Evolutionary conservation across 371 early-diverging fungal species (phyloP), one percentile per base, ranked within the genome.

Genomic region (Mucor ambiguus): DNA sequence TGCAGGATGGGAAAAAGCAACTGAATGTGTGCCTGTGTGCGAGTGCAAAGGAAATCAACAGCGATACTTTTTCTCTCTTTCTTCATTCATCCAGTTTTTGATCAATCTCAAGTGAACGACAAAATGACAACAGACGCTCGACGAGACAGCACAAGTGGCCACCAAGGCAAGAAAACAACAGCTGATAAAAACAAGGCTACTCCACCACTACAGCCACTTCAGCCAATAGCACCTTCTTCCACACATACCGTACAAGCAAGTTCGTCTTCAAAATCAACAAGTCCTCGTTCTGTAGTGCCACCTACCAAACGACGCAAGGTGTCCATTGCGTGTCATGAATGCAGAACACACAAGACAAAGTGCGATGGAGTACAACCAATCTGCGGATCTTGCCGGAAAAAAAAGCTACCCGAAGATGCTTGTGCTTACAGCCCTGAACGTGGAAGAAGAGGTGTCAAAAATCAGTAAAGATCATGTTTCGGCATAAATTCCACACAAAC

Each of bases 371-470:
- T 41, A 20, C 68, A 68, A 7, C 72, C 72, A 20, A 52, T 69
- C 9, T 72, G 72, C 44, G 72, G 72, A 52, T 58, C 72, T 22
- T 72, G 72, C 37, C n/a, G 46, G 54, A 72, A 72, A 58, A 72
- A 68, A 55, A 68, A 68, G 44, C 64, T 59, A 35, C 60, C 64
- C 11, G 69, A 64, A 54, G 61, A 58, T 4, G 35, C 60, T 9
- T 72, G 72, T 33, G 65, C 64, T 18, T 72, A 68, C 58, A 68
- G 68, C 33, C 72, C 69, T 37, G 69, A 72, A 24, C 57, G 69
- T 37, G 72, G 69, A 54, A 68, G 58, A 58, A 41, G 72, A 64
- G 71, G 71, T 26, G 59, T 71, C n/a, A 68, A 68, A 43, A 72
- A 67, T 58, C 72, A 72, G 72, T 52, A 52, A 52, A 52, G 52